Conservation (phyloP, 2,329 filamentous ascomycete genomes). For the Ceratocystis colombiana region DNA sequence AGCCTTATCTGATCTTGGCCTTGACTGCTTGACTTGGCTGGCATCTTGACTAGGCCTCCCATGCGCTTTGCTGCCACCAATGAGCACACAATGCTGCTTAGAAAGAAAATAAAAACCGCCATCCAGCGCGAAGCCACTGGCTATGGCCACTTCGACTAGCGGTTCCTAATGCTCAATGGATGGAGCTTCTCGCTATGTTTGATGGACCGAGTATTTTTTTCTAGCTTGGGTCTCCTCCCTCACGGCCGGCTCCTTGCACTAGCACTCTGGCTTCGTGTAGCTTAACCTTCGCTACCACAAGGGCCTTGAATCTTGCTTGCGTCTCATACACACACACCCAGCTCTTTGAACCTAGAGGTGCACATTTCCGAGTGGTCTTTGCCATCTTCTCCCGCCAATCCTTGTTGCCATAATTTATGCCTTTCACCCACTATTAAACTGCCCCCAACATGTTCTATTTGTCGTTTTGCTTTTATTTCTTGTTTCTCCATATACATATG, state of each 20-base stretch:
- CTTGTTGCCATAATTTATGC: no score
- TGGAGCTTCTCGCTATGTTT: not conserved
- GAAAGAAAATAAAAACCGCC: not conserved
- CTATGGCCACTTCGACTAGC: not conserved
- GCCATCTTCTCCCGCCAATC: not conserved
- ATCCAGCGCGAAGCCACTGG: not conserved
- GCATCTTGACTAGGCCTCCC: not conserved
- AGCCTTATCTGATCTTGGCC: no score
- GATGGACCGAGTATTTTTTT: not conserved
- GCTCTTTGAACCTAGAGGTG: not conserved
- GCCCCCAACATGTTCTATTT: not conserved
- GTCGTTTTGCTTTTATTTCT: not conserved
- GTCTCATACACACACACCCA: not conserved
- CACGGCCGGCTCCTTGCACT: not conserved
- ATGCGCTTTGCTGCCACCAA: conserved; percentile 2
- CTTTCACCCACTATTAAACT: no score
- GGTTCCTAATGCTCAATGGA: not conserved
- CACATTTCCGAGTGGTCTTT: not conserved
- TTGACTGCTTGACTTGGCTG: no score
- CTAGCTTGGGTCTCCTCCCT: not conserved
- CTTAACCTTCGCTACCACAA: not conserved
- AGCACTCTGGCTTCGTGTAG: not conserved
- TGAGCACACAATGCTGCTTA: not conserved
- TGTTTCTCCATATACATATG: not conserved
- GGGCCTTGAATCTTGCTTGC: not conserved